Base-by-base conservation (phyloP, 345 rosid genomes). In the Limnanthes douglasii region DNA sequence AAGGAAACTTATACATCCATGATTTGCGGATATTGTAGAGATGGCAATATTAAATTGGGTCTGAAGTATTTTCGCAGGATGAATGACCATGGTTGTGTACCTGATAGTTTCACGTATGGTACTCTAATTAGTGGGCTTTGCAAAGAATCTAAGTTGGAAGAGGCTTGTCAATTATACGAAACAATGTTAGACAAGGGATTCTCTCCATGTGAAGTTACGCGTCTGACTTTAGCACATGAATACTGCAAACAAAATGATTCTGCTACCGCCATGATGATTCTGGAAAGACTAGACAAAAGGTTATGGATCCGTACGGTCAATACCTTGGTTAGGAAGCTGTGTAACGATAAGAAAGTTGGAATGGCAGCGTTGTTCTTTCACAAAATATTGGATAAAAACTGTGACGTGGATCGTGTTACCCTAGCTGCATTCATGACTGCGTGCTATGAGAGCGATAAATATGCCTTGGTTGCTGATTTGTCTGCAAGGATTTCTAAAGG, bases 1-100 rank as follows among this genome's bases (percentile, higher is more conserved):
- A 88, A 79, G 58, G 78, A 88, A 72, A 88, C 95, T 8, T 88
- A 65, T 53, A 79, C 95, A 2, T 83, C 95, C 10, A 68, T 83
- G 80, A 64, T 88, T 4, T 51, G 86, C 21, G 95, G 95, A 23
- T 72, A 67, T 48, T 65, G 78, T 50, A 64, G 71, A 24, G 76
- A 54, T 39, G 74, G 78, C 25, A 57, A 68, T 46, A 42, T 65
- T 11, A 64, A 41, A 38, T 25, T 48, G 20, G 93, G 81, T 17
- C 4, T 72, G 21, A 68, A 55, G 25, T 33, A 63, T 58, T 70
- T 79, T 67, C 60, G 39, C 24, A 72, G 46, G 50, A 88, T 88
- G 95, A 57, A 45, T 15, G 54, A 51, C 26, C 57, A 63, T 48
- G 67, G 82, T 23, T 73, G 88, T 41, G 51, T 42, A 18, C 80